Percentiles rank a stretch among this genome's conserved stretches.
phyloP scores from a whole-genome alignment of 768 basidiomycete species.

The Suillus spraguei region DNA sequence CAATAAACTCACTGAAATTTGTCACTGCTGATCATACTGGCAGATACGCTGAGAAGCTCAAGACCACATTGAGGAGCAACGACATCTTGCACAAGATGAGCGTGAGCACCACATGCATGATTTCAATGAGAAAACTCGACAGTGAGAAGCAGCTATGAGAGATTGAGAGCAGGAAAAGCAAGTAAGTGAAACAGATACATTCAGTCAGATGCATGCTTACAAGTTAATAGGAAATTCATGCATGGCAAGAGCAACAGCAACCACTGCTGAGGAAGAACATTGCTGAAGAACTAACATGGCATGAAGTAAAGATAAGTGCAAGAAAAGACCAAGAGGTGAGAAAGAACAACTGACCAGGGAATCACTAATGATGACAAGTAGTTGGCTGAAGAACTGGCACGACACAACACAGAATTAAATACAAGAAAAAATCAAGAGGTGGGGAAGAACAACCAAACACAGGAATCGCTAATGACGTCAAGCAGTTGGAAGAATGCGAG shows the following conservation, averaged over 20 bases:
- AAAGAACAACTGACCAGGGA: background rate
- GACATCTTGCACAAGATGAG: background rate
- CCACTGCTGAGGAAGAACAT: background rate
- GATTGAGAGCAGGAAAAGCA: background rate
- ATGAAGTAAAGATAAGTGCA: background rate
- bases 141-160: background rate
- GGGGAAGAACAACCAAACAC: background rate
- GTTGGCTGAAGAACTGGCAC: background rate
- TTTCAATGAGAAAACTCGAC: background rate
- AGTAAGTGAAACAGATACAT: background rate
- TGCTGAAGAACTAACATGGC: background rate
- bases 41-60: background rate
- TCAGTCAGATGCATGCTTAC: background rate
- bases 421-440: background rate
- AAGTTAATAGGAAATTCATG: background rate
- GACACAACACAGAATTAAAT: background rate
- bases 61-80: too few relatives aligned
- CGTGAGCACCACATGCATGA: background rate
- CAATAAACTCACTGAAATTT: background rate
- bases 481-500: background rate
- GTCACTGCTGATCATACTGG: too few relatives aligned
- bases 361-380: background rate
- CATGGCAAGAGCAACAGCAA: background rate
- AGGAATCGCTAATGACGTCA: background rate
- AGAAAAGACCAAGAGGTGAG: background rate